Conservation (phyloP, 2,329 filamentous ascomycete genomes). For the Myriosclerotinia scirpicola region DNA sequence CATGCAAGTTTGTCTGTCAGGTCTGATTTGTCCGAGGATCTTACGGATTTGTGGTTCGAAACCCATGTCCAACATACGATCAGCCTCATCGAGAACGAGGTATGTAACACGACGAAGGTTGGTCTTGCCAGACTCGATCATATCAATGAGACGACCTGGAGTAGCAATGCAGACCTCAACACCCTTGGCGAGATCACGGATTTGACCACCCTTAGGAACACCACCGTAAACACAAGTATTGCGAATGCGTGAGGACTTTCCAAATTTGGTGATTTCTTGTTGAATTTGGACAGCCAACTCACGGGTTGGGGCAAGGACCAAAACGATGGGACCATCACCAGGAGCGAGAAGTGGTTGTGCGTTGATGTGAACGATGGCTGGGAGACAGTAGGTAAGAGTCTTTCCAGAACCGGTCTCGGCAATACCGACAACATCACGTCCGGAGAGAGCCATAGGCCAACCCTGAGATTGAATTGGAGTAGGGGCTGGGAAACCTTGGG, state of each 20-base stretch:
- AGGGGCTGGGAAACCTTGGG: slow-evolving; percentile 89
- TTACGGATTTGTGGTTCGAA: slow-evolving; percentile 99
- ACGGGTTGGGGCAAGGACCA: slow-evolving; percentile 94
- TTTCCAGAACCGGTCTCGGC: slow-evolving; percentile 99
- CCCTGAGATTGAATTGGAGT: slow-evolving; percentile 98
- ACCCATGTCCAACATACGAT: slow-evolving; percentile 99
- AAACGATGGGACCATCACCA: slow-evolving; percentile 93
- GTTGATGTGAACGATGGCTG: slow-evolving; percentile 99
- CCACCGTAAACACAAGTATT: slow-evolving; percentile 99
- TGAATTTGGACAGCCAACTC: slow-evolving; percentile 99
- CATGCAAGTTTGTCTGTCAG: slow-evolving; percentile 98
- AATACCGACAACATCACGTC: slow-evolving; percentile 97
- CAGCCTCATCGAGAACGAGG: slow-evolving; percentile 96
- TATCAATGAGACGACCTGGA: slow-evolving; percentile 95
- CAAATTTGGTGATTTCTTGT: slow-evolving; percentile 97
- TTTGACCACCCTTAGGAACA: slow-evolving; percentile 96
- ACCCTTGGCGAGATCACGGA: slow-evolving; percentile 88
- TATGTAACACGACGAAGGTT: slow-evolving; percentile 98
- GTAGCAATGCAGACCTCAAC: slow-evolving; percentile 99
- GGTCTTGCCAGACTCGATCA: slow-evolving; percentile 97
- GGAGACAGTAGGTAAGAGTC: slow-evolving; percentile 96
- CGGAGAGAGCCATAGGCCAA: slow-evolving; percentile 98
- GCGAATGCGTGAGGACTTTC: slow-evolving; percentile 94
- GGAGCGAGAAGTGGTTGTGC: slow-evolving; percentile 93
- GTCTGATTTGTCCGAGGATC: slow-evolving; percentile 95